phyloP scores from a whole-genome alignment of 2,329 filamentous ascomycete genomes.

The Helminthosporium solani region DNA sequence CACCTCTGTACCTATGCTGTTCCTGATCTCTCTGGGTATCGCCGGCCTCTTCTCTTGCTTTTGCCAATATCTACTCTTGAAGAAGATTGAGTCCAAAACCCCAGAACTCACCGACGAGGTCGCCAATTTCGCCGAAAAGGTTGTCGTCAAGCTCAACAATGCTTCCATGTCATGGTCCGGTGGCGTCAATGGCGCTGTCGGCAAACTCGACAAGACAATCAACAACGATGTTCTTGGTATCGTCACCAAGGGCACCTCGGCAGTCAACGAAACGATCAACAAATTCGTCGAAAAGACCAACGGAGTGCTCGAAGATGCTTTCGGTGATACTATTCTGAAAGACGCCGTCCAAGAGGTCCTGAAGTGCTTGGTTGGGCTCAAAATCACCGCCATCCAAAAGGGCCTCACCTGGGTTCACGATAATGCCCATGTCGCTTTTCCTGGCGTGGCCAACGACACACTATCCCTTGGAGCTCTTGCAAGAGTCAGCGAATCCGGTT shows the following conservation, averaged over 20 bases:
- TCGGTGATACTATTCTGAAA: slow-evolving; percentile 78
- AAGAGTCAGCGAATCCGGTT: slow-evolving; percentile 51
- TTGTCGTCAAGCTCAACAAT: slow-evolving; percentile 70
- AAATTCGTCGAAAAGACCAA: slow-evolving; percentile 77
- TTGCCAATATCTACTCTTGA: slow-evolving; percentile 79
- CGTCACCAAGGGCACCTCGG: slow-evolving; percentile 78
- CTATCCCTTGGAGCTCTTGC: slow-evolving; percentile 76
- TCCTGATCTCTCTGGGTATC: slow-evolving; percentile 78
- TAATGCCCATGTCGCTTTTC: slow-evolving; percentile 79
- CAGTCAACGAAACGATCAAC: slow-evolving; percentile 84
- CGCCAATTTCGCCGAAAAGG: slow-evolving; percentile 74
- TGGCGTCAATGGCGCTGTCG: slow-evolving; percentile 72
- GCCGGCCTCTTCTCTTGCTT: slow-evolving; percentile 81
- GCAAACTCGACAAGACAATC: slow-evolving; percentile 65
- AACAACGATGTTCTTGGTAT: slow-evolving; percentile 85
- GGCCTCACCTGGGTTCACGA: slow-evolving; percentile 93
- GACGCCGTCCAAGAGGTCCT: slow-evolving; percentile 77
- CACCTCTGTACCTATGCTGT: slow-evolving; percentile 82
- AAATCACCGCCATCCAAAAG: slow-evolving; percentile 79
- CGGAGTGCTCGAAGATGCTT: slow-evolving; percentile 70
- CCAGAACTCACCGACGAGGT: slow-evolving; percentile 74
- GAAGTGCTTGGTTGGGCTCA: slow-evolving; percentile 83
- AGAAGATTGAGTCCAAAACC: slow-evolving; percentile 69
- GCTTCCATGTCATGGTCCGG: slow-evolving; percentile 75
- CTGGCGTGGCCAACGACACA: slow-evolving; percentile 73